phyloP scores from a whole-genome alignment of 1,139 yeast species.

The Torulaspora pretoriensis region DNA sequence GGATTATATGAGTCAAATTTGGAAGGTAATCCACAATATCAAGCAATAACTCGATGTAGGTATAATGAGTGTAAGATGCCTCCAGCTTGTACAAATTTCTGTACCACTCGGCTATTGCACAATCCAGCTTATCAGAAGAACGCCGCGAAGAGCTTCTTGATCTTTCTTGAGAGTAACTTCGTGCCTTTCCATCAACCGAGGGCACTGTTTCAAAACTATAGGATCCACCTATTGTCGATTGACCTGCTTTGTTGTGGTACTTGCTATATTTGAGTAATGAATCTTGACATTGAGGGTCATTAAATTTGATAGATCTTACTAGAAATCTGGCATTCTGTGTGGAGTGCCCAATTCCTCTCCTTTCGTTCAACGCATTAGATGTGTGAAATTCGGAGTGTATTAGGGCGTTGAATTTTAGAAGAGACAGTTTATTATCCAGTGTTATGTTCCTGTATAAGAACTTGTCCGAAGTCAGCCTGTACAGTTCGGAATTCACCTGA shows the following conservation, averaged over 20 bases:
- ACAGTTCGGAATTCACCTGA: conserved; percentile 25
- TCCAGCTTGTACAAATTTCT: conserved; percentile 21
- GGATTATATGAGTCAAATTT: conserved; percentile 33
- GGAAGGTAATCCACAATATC: conserved; percentile 40
- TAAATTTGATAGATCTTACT: conserved; percentile 30
- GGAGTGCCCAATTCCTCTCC: conserved; percentile 5
- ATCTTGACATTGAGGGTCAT: conserved; percentile 34
- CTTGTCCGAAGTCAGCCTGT: conserved; percentile 25
- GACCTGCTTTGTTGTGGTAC: conserved; percentile 20
- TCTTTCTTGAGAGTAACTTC: not conserved
- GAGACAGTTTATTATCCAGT: conserved; percentile 25
- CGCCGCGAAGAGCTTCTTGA: conserved; percentile 3
- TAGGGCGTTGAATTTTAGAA: conserved; percentile 31
- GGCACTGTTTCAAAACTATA: conserved; percentile 17
- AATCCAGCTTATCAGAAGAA: conserved; percentile 3
- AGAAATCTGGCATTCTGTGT: conserved; percentile 29
- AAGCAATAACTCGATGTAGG: conserved; percentile 39
- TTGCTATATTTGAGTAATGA: conserved; percentile 34
- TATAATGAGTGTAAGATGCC: conserved; percentile 27
- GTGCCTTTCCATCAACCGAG: not conserved
- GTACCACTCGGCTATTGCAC: conserved; percentile 6
- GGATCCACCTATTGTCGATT: conserved; percentile 29
- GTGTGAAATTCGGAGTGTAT: conserved; percentile 32
- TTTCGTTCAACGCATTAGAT: conserved; percentile 15
- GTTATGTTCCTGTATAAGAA: conserved; percentile 28